Evolutionary conservation across 176 grass and related monocot species (phyloP).

Genomic region (Bromus sterilis): DNA sequence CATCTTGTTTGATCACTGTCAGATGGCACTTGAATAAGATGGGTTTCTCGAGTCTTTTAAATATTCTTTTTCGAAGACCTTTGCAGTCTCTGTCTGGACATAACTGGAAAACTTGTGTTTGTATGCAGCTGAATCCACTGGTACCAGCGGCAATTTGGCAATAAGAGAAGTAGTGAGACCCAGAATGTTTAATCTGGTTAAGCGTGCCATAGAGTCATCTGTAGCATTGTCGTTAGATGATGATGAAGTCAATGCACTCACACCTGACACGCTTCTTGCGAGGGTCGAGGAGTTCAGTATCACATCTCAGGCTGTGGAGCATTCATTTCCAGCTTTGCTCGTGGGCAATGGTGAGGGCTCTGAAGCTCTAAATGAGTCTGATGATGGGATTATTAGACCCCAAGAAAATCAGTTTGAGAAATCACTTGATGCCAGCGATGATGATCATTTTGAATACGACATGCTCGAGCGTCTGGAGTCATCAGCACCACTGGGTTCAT

Average conservation of each 20-base stretch:
- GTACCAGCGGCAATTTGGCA: background rate
- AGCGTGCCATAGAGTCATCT: constrained; percentile 53
- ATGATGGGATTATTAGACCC: constrained; percentile 3
- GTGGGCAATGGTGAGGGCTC: constrained; percentile 12
- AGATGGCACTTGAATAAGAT: background rate
- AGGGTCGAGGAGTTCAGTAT: constrained; percentile 65
- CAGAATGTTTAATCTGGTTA: constrained; percentile 71
- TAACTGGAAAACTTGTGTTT: background rate
- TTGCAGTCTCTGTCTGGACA: background rate
- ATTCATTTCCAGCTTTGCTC: constrained; percentile 71
- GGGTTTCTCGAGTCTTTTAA: background rate
- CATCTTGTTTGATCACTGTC: background rate
- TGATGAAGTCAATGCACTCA: constrained; percentile 34
- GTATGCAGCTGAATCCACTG: constrained; percentile 27
- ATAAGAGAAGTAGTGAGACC: constrained; percentile 43
- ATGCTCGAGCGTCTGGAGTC: constrained; percentile 45
- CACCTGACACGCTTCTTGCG: constrained; percentile 65
- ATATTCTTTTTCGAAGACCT: background rate
- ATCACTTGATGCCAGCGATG: background rate
- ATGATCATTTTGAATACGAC: constrained; percentile 38
- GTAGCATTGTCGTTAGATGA: constrained; percentile 67
- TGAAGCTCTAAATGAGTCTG: constrained; percentile 11
- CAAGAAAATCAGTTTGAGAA: constrained; percentile 20
- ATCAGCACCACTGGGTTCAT: constrained; percentile 45
- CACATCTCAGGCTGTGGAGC: constrained; percentile 50